Conservation (phyloP, 2,329 filamentous ascomycete species). For the Penicillium freii region DNA sequence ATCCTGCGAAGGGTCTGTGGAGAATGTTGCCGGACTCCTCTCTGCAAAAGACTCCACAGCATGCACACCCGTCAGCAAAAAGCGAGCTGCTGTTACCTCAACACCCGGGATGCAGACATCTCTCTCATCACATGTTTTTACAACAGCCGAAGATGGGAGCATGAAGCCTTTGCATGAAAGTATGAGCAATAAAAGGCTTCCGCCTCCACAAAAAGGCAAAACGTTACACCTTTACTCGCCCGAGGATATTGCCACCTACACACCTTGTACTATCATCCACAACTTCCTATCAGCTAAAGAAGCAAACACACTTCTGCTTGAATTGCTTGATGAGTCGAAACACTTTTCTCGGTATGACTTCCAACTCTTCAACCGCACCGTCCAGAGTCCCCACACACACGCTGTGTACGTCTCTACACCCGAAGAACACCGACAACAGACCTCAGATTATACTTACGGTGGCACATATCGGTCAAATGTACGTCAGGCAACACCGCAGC, state of each 20-base stretch:
- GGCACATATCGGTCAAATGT: conserved; percentile 74
- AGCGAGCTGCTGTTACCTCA: conserved; percentile 39
- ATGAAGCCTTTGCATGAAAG: conserved; percentile 20
- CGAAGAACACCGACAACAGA: conserved; percentile 67
- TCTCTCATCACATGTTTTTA: conserved; percentile 52
- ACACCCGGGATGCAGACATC: conserved; percentile 62
- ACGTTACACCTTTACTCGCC: conserved; percentile 83
- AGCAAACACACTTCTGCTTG: conserved; percentile 70
- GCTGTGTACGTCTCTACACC: conserved; percentile 75
- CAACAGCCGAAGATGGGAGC: conserved; percentile 40
- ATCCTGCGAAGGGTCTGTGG: conserved; percentile 72
- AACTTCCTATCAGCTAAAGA: conserved; percentile 75
- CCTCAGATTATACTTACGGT: conserved; percentile 81
- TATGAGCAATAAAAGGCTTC: not conserved
- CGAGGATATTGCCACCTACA: conserved; percentile 74
- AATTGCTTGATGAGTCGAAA: conserved; percentile 71
- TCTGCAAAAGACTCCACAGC: conserved; percentile 20
- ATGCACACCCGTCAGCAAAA: conserved; percentile 17
- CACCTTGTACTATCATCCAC: conserved; percentile 87
- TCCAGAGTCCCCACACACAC: conserved; percentile 81
- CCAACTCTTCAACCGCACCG: conserved; percentile 83
- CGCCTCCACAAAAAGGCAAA: conserved; percentile 70
- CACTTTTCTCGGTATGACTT: conserved; percentile 72
- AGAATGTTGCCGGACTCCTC: conserved; percentile 61
- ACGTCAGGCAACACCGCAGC: conserved; percentile 70